A percentile compares a stretch with the other conserved stretches of the same genome.
These are phyloP conservation scores for Lachnellula arida DNA, from an alignment of 2,329 filamentous ascomycete species.

Conservation along the genomic window DNA sequence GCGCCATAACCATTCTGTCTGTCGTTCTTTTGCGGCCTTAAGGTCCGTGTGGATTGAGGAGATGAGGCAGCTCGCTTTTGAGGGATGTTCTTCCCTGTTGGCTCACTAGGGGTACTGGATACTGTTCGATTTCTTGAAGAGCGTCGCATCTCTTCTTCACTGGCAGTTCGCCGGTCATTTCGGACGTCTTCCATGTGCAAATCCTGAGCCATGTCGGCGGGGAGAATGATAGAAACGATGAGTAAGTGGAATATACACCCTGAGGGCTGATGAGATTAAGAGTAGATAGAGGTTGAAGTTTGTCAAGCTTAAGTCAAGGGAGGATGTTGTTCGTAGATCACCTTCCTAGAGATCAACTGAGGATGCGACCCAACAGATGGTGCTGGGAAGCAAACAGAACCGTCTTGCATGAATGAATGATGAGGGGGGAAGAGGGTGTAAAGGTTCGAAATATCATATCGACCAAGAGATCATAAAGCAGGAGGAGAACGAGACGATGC, in stretches of 20 bases:
- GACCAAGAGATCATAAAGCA: too few species aligned
- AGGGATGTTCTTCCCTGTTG: neutral
- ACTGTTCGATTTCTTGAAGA: neutral
- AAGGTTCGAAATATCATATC: too few species aligned
- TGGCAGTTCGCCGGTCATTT: neutral
- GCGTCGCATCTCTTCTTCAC: neutral
- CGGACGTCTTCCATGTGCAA: neutral
- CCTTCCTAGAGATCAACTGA: too few species aligned
- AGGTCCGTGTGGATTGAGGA: neutral
- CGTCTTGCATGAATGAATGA: neutral
- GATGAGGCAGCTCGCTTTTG: neutral
- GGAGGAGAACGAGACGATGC: neutral
- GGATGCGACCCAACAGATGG: neutral
- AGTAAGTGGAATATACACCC: neutral
- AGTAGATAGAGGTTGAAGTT: neutral
- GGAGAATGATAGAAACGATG: neutral
- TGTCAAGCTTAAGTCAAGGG: neutral
- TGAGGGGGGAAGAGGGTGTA: neutral
- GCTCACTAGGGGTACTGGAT: constrained; percentile 5
- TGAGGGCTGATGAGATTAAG: neutral
- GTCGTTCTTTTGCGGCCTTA: neutral
- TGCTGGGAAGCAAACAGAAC: neutral
- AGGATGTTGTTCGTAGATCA: neutral
- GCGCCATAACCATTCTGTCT: neutral
- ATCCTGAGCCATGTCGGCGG: neutral